Evolutionary conservation across 2,329 filamentous ascomycete genomes (phyloP).

Genomic region (Penicillium sp.): DNA sequence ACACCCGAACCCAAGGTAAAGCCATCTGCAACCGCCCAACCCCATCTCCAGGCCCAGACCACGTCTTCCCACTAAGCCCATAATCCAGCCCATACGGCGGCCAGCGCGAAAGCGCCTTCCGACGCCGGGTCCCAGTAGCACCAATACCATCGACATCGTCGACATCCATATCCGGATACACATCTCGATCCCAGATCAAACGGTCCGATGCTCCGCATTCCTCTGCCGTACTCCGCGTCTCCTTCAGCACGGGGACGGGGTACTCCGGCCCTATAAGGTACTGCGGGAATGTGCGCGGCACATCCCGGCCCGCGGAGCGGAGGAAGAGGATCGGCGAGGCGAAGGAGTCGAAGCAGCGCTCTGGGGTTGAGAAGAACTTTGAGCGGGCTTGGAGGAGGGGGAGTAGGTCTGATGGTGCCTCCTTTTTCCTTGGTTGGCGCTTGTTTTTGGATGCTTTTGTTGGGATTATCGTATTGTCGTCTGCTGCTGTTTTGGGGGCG

Average conservation of each 20-base stretch:
- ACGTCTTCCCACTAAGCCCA: conserved; percentile 19
- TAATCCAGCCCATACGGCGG: conserved; percentile 40
- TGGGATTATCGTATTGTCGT: background rate
- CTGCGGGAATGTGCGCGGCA: conserved; percentile 32
- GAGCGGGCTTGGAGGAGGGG: conserved; percentile 37
- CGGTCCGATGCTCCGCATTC: background rate
- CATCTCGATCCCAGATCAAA: conserved; percentile 8
- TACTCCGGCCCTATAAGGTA: conserved; percentile 36
- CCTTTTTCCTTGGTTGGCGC: conserved; percentile 8
- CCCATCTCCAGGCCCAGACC: conserved; percentile 14
- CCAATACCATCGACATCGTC: background rate
- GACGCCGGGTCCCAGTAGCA: conserved; percentile 23
- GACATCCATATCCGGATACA: conserved; percentile 5
- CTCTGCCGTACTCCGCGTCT: background rate
- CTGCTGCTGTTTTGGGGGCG: background rate
- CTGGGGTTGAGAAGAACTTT: conserved; percentile 36
- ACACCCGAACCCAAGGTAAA: conserved; percentile 35
- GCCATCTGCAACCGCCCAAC: conserved; percentile 28
- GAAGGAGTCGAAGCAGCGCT: conserved; percentile 44
- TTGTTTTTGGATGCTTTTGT: background rate
- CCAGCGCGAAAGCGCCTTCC: conserved; percentile 40
- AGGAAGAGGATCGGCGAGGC: conserved; percentile 45
- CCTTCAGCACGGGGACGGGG: conserved; percentile 32
- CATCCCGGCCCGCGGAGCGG: conserved; percentile 41
- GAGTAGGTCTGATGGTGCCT: conserved; percentile 30